Percentiles rank a stretch among this genome's conserved stretches.
These are phyloP conservation scores for Dictyostelium citrinum DNA, from an alignment of 78 protist species.

Conservation along the genomic window DNA sequence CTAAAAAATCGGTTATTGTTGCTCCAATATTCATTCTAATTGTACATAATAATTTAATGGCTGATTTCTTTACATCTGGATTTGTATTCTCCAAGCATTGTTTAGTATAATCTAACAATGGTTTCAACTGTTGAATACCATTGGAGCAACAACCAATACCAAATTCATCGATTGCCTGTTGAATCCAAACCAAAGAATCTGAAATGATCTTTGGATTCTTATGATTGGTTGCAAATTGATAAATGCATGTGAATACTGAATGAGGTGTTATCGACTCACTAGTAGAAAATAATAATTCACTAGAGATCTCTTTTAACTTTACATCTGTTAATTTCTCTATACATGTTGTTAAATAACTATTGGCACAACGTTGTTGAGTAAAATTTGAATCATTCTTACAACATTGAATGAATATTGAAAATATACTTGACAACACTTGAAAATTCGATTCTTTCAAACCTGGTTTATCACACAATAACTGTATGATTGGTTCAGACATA, in stretches of 20 bases:
- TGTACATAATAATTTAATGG: conserved; percentile 32
- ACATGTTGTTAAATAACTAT: neutral
- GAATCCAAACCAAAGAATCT: conserved; percentile 41
- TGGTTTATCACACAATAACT: conserved; percentile 37
- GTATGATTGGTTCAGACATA: conserved; percentile 13
- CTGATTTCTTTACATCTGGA: conserved; percentile 21
- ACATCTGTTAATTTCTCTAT: conserved; percentile 51
- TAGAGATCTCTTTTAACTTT: conserved; percentile 18
- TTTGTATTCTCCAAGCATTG: conserved; percentile 24
- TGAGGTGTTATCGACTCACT: conserved; percentile 42
- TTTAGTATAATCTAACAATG: conserved; percentile 38
- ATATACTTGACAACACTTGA: conserved; percentile 28
- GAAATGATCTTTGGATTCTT: conserved; percentile 39
- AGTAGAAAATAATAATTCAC: neutral
- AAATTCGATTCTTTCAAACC: conserved; percentile 65
- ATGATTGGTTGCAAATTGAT: neutral
- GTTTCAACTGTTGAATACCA: neutral
- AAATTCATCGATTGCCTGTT: conserved; percentile 57
- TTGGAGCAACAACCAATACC: neutral
- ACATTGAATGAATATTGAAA: neutral
- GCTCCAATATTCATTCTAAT: conserved; percentile 17
- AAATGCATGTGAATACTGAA: neutral
- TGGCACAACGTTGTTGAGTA: neutral
- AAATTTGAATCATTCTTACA: neutral
- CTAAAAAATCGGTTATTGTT: conserved; percentile 9